Base-by-base conservation (phyloP, 2,329 filamentous ascomycete genomes). In the Fusarium sp. region DNA sequence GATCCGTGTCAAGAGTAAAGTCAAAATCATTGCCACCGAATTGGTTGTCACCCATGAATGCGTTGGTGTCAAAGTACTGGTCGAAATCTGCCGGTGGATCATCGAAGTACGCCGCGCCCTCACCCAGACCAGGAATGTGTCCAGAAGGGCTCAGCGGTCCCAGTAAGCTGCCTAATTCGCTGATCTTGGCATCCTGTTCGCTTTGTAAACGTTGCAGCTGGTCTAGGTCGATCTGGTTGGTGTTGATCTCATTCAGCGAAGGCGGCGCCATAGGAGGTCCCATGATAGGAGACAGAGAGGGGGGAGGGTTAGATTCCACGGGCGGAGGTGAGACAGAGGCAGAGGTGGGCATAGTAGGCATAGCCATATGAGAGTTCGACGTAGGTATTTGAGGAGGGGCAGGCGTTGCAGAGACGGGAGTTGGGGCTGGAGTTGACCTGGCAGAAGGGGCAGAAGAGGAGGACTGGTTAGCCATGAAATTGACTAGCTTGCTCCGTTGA, bases 71-170 rank as follows among this genome's bases (percentile, higher is more conserved):
- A 65, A 86, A 86, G 11, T 81, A 88, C 71, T 87, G 83, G 50
- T 87, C 85, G 7, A 87, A 76, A 57, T 88, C 85, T 15, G 84
- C 76, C 36, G 79, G 79, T 13, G 76, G 69, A 36, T 75, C 62
- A 59, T 81, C 74, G 73, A 81, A 80, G 67, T 78, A 77, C 34
- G 74, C 75, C 19, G 76, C 78, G 17, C 72, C 76, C 4, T 86
- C 84, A 26, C 82, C 83, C 3, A 96, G 78, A 6, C 92, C 92
- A 2, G 93, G 92, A 36, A 97, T 92, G 17, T 88, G 87, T 6
- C 93, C 94, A 1, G 89, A 92, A 0, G 94, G 94, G 73, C 91
- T 94, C 14, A 97, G 84, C 0, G 94, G 94, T 8, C 92, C 90
- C 9, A 98, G 85, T 17, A 94, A 82, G 57, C 88, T 89, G 52